These are phyloP conservation scores for Trichoderma sp. DNA, from an alignment of 2,329 filamentous ascomycete genomes.

Conservation along the genomic window DNA sequence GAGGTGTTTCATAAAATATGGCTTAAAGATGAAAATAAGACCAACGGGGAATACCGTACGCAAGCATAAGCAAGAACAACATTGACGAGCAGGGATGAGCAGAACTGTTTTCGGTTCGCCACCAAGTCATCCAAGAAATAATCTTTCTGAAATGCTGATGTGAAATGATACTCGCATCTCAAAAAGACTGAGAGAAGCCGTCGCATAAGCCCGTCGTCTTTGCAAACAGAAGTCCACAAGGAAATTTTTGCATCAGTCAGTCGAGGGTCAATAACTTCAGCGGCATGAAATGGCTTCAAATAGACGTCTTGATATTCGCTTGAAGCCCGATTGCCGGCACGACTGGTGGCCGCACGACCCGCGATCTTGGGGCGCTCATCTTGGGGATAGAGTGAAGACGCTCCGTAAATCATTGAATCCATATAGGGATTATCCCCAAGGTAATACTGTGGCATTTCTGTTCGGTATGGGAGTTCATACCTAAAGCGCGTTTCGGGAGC, in stretches of 20 bases:
- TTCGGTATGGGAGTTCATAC: slow-evolving; percentile 35
- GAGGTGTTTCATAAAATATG: background rate
- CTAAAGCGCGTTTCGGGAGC: slow-evolving; percentile 34
- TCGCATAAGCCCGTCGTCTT: slow-evolving; percentile 23
- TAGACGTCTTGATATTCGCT: slow-evolving; percentile 20
- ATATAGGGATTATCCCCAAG: slow-evolving; percentile 26
- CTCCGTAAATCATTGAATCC: slow-evolving; percentile 24
- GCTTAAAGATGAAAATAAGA: background rate
- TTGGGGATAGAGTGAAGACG: background rate
- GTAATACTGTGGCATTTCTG: slow-evolving; percentile 27
- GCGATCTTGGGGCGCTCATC: background rate
- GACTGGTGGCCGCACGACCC: no score
- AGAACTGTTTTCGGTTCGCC: background rate
- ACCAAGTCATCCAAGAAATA: slow-evolving; percentile 24
- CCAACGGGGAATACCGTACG: background rate
- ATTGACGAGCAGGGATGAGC: background rate
- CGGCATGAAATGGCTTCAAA: slow-evolving; percentile 27
- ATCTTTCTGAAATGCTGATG: slow-evolving; percentile 23
- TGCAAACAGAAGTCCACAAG: slow-evolving; percentile 21
- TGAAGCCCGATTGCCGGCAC: background rate
- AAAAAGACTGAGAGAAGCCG: slow-evolving; percentile 20
- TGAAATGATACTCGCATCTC: slow-evolving; percentile 22
- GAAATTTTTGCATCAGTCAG: slow-evolving; percentile 27
- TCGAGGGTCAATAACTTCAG: slow-evolving; percentile 30
- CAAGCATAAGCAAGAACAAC: background rate